Evolutionary conservation across 2,329 filamentous ascomycete genomes (phyloP).

Genomic region (Nigrospora oryzae): DNA sequence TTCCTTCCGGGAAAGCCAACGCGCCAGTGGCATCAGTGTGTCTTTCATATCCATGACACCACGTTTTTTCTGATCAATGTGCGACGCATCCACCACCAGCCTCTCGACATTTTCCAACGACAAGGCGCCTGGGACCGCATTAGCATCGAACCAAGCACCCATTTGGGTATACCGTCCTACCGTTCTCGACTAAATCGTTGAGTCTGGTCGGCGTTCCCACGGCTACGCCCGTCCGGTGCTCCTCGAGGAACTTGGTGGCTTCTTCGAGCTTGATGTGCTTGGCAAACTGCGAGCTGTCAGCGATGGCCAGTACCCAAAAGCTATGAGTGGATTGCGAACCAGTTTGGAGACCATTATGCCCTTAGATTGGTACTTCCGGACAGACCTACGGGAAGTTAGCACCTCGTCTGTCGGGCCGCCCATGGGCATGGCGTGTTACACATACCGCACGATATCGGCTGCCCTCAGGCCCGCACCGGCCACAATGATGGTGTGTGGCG

Average conservation of each 20-base stretch:
- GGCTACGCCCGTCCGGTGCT: constrained; percentile 68
- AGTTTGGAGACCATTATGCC: constrained; percentile 76
- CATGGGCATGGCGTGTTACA: neutral
- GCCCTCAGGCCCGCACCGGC: constrained; percentile 77
- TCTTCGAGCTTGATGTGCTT: constrained; percentile 97
- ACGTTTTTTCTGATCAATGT: constrained; percentile 91
- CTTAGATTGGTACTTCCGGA: constrained; percentile 74
- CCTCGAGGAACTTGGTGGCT: constrained; percentile 66
- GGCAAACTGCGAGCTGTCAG: constrained; percentile 53
- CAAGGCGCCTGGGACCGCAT: constrained; percentile 48
- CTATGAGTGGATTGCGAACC: constrained; percentile 23
- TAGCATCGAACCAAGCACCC: neutral
- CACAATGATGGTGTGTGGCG: constrained; percentile 84
- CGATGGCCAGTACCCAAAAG: neutral
- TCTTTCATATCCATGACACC: constrained; percentile 95
- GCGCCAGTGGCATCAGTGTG: constrained; percentile 70
- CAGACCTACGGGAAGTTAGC: constrained; percentile 38
- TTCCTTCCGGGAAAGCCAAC: constrained; percentile 62
- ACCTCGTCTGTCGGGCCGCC: neutral
- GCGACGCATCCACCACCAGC: constrained; percentile 82
- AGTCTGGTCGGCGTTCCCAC: constrained; percentile 84
- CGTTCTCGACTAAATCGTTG: constrained; percentile 73
- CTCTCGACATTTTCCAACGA: constrained; percentile 64
- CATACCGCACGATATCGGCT: constrained; percentile 69
- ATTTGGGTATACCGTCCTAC: constrained; percentile 33